Evolutionary conservation across 257 asterid species (phyloP).

Genomic region (Solanum chilense): DNA sequence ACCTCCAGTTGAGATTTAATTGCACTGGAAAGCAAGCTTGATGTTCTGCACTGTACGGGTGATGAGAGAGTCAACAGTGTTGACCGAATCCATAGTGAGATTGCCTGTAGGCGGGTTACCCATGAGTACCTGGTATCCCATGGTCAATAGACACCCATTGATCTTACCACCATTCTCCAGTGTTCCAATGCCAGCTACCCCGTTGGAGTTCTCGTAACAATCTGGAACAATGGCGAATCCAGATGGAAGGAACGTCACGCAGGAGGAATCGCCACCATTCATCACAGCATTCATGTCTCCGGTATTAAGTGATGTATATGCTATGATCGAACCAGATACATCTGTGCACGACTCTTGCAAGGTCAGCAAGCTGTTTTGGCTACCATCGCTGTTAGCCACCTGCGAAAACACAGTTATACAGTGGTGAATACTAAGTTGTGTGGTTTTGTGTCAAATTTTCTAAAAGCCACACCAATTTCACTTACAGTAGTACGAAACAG

Average conservation of each 20-base stretch:
- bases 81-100: constrained; percentile 53
- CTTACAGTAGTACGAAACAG: constrained; percentile 62
- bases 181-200: constrained; percentile 2
- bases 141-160: constrained; percentile 52
- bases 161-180: neutral
- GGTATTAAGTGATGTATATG: constrained; percentile 46
- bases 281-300: constrained; percentile 39
- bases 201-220: constrained; percentile 15
- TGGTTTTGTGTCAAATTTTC: neutral
- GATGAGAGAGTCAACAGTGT: constrained; percentile 51
- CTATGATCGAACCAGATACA: constrained; percentile 50
- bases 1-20: neutral
- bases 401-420: constrained; percentile 12
- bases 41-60: constrained; percentile 50
- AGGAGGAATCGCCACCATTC: constrained; percentile 60
- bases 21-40: constrained; percentile 35
- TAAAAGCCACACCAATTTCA: neutral
- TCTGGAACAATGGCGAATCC: constrained; percentile 71
- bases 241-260: constrained; percentile 53
- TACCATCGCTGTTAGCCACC: constrained; percentile 19
- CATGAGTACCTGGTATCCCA: constrained; percentile 64
- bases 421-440: neutral
- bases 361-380: constrained; percentile 33
- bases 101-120: constrained; percentile 38
- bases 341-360: constrained; percentile 66